Evolutionary conservation across 2,329 filamentous ascomycete species (phyloP), one percentile per base, ranked within the genome.

Genomic region (Aspergillus transmontanensis): DNA sequence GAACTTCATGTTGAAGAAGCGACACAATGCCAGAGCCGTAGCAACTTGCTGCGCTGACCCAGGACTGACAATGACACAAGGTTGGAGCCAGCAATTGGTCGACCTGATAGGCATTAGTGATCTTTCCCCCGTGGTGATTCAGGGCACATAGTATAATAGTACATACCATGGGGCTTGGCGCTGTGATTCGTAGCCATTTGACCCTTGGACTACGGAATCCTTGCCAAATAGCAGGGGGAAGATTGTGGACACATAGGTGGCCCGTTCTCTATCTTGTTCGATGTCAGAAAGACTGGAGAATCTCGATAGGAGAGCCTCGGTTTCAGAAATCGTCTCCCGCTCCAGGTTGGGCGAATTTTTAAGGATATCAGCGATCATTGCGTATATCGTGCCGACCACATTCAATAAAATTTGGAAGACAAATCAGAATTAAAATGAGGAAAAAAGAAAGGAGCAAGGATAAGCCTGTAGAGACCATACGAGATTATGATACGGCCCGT

Each of bases 1-100:
- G 63, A 69, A 69, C 48, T 58, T 66, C 26, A 58, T 45, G 34
- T 57, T 54, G 39, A 69, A 53, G 16, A 64, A 46, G 21, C 41
- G 39, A 16, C 39, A 45, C 19, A 58, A 41, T 11, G 56, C 41
- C 23, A 58, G 41, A 11, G 41, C 41, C 32, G 43, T 41, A 3
- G 56, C 56, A 12, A 58, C 56, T 45, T 58, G 39, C 7, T 26
- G 19, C 2, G 56, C 30, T 16, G 56, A 46, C 9, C 16, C 43
- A 19, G 56, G 56, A 21, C 45, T 32, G 16, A 58, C 26, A 19
- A 58, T 58, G 19, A 58, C 41, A 21, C 9, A 26, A 14, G 56
- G 56, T 6, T 41, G 28, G 41, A 58, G 56, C 56, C 56, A 58
- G 28, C 56, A 58, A 26, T 58, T 58, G 16, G 28, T 58, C 12